Percentiles rank a stretch among this genome's conserved stretches.
phyloP scores from a whole-genome alignment of 2,329 filamentous ascomycete species.

The Alternaria novae-zelandiae region DNA sequence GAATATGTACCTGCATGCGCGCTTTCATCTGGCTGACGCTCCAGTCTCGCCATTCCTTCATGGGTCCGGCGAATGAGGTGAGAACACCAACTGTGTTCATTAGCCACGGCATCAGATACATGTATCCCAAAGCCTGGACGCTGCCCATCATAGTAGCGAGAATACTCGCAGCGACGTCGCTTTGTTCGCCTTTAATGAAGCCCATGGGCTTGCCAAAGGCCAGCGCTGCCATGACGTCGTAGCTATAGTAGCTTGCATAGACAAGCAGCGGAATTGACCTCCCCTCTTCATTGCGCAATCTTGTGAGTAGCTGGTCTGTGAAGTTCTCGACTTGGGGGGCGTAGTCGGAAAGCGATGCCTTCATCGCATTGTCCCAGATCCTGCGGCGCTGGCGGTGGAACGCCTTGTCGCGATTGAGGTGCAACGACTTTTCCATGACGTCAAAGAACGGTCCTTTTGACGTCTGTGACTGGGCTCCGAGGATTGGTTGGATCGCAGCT shows the following conservation, averaged over 20 bases:
- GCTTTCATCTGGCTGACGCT: conserved; percentile 26
- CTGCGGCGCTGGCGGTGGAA: conserved; percentile 35
- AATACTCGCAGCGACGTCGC: conserved; percentile 25
- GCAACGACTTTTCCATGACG: conserved; percentile 28
- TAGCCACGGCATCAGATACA: conserved; percentile 37
- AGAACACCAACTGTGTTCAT: conserved; percentile 31
- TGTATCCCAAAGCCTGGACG: conserved; percentile 27
- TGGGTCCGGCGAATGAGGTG: conserved; percentile 28
- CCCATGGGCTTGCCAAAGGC: conserved; percentile 53
- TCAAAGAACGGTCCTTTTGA: conserved; percentile 36
- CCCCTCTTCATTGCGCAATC: conserved; percentile 24
- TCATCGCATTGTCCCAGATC: conserved; percentile 41
- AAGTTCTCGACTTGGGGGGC: conserved; percentile 29
- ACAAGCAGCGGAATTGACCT: conserved; percentile 47
- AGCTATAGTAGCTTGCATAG: conserved; percentile 53
- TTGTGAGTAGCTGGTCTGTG: conserved; percentile 29
- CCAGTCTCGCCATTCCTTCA: conserved; percentile 38
- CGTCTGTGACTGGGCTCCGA: conserved; percentile 29
- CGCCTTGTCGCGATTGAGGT: conserved; percentile 33
- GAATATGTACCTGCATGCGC: conserved; percentile 26
- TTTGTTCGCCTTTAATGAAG: conserved; percentile 45
- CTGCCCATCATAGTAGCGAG: conserved; percentile 43
- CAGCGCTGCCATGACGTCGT: conserved; percentile 55
- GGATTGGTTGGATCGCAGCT: conserved; percentile 26
- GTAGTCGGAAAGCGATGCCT: conserved; percentile 31